Evolutionary conservation across 1,284 basidiomycete genomes (phyloP).

Genomic region (Rhodotorula sp.): DNA sequence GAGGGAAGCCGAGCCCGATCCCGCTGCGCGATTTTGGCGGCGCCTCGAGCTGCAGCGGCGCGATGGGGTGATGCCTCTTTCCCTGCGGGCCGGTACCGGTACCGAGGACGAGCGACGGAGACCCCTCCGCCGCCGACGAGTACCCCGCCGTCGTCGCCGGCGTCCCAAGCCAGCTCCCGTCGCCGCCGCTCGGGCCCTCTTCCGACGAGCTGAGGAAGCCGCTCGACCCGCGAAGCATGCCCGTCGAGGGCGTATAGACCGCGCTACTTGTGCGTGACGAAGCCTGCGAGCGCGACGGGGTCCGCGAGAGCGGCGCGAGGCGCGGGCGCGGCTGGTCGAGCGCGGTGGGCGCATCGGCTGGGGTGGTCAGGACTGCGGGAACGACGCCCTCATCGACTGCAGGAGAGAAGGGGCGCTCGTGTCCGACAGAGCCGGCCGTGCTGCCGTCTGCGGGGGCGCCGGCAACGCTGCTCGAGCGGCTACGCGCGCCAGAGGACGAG

Average conservation of each 20-base stretch:
- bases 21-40: not conserved
- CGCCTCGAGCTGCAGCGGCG: conserved; percentile 1
- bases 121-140: not conserved
- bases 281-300: not conserved
- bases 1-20: not conserved
- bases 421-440: not conserved
- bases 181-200: not conserved
- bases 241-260: not conserved
- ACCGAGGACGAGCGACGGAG: not conserved
- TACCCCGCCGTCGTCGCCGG: conserved; percentile 8
- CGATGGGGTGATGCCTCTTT: not conserved
- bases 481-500: not conserved
- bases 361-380: not conserved
- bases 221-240: not conserved
- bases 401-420: not conserved
- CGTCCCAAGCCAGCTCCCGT: not conserved
- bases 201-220: not conserved
- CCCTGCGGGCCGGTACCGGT: not conserved
- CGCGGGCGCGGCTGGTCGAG: not conserved
- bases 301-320: conserved; percentile 2
- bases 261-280: not conserved
- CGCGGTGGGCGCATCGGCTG: not conserved
- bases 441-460: not conserved
- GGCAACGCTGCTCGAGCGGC: not conserved
- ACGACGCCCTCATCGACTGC: not conserved